A percentile compares a stretch with the other conserved stretches of the same genome.
Conservation (phyloP, 805 yeast species). For the Metschnikowia shivogae region DNA sequence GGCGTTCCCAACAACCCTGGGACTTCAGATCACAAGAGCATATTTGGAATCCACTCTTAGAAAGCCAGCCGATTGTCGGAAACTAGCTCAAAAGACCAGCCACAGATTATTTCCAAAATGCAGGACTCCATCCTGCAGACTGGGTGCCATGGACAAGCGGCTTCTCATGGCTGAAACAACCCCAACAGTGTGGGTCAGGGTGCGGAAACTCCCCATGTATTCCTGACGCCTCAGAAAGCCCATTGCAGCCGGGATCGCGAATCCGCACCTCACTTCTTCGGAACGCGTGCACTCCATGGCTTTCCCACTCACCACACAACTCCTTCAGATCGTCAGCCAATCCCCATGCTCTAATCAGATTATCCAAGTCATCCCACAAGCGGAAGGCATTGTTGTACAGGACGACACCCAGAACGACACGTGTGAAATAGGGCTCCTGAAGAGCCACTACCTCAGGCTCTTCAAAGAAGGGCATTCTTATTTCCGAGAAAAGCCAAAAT, state of each 20-base stretch:
- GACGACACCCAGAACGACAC: conserved; percentile 8
- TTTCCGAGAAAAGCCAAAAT: conserved; percentile 6
- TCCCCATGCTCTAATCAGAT: conserved; percentile 1
- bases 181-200: too few relatives aligned
- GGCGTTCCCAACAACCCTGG: too few relatives aligned
- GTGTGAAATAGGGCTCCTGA: conserved; percentile 32
- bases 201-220: too few relatives aligned
- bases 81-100: too few relatives aligned
- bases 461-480: conserved; percentile 31
- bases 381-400: not conserved
- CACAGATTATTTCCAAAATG: too few relatives aligned
- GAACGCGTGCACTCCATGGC: conserved; percentile 3
- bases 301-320: conserved; percentile 2
- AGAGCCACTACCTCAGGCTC: conserved; percentile 24
- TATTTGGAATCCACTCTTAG: too few relatives aligned
- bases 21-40: too few relatives aligned
- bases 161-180: too few relatives aligned
- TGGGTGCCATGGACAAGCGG: too few relatives aligned
- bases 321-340: conserved; percentile 4
- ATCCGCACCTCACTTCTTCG: not conserved
- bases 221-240: too few relatives aligned
- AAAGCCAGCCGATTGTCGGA: too few relatives aligned
- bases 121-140: too few relatives aligned
- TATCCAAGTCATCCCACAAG: conserved; percentile 10
- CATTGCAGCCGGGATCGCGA: not conserved